phyloP scores from a whole-genome alignment of 2,329 filamentous ascomycete species.

The Hymenoscyphus linearis region DNA sequence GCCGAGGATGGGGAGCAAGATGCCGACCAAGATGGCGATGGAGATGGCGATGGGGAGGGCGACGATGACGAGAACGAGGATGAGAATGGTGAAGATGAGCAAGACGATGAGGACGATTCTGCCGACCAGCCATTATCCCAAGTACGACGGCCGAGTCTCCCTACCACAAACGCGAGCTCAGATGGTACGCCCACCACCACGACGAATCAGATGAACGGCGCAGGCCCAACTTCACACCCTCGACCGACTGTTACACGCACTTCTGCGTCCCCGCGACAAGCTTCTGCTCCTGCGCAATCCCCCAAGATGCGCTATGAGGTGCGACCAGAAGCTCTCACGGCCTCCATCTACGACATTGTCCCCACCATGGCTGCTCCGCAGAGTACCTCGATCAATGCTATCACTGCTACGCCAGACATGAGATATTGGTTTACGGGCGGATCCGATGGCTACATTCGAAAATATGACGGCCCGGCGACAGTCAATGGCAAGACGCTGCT shows the following conservation, averaged over 20 bases:
- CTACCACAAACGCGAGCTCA: constrained; percentile 27
- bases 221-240: constrained; percentile 29
- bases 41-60: constrained; percentile 31
- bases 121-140: constrained; percentile 29
- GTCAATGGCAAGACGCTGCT: constrained; percentile 91
- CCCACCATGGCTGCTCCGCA: constrained; percentile 96
- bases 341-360: constrained; percentile 85
- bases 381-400: constrained; percentile 89
- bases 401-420: constrained; percentile 89
- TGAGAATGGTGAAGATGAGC: constrained; percentile 42
- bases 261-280: constrained; percentile 29
- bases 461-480: constrained; percentile 92
- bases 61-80: constrained; percentile 32
- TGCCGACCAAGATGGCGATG: constrained; percentile 31
- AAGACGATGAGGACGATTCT: constrained; percentile 46
- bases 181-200: constrained; percentile 18
- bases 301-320: constrained; percentile 52
- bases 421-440: constrained; percentile 93
- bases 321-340: constrained; percentile 73
- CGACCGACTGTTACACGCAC: constrained; percentile 25
- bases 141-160: constrained; percentile 24
- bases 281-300: constrained; percentile 37
- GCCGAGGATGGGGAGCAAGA: constrained; percentile 34
- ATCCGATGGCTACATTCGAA: constrained; percentile 90
- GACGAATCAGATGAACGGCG: constrained; percentile 24